phyloP scores from a whole-genome alignment of 176 grass and related monocot genomes.

The Eleusine coracana region DNA sequence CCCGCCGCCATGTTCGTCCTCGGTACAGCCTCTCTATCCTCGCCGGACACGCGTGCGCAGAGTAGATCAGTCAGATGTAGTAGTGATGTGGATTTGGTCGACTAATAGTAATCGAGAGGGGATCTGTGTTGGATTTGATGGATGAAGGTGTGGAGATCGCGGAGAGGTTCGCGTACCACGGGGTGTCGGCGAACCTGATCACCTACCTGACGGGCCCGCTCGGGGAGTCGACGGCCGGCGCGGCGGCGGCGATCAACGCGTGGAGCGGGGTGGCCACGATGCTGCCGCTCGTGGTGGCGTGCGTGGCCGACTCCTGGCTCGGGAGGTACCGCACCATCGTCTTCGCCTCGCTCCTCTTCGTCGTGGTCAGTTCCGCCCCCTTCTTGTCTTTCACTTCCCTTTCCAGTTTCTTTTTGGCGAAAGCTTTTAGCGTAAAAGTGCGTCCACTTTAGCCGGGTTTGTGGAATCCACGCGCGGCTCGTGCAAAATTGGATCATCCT shows the following conservation, averaged over 20 bases:
- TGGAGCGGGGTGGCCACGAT: slow-evolving; percentile 59
- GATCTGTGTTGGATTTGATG: neutral
- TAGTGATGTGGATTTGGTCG: neutral
- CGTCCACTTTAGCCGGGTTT: neutral
- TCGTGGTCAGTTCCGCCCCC: slow-evolving; percentile 34
- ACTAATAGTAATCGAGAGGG: neutral
- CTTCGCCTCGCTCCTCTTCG: slow-evolving; percentile 62
- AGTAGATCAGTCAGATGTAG: neutral
- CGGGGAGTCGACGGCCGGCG: slow-evolving; percentile 55
- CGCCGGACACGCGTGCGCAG: too few relatives aligned
- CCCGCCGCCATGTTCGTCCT: slow-evolving; percentile 66
- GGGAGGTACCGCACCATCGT: slow-evolving; percentile 68
- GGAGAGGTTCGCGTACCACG: slow-evolving; percentile 70
- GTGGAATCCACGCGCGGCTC: neutral
- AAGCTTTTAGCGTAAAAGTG: neutral
- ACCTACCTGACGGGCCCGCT: slow-evolving; percentile 71
- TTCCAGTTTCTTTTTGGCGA: neutral
- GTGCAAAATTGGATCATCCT: neutral
- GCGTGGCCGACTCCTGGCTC: slow-evolving; percentile 77
- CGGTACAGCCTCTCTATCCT: slow-evolving; percentile 33
- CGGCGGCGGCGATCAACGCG: slow-evolving; percentile 57
- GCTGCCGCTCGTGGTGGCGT: slow-evolving; percentile 64
- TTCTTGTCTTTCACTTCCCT: neutral
- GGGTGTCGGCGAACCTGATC: slow-evolving; percentile 68
- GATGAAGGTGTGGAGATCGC: slow-evolving; percentile 63